Percentiles rank a stretch among this genome's conserved stretches.
These are phyloP conservation scores for Trametes versicolor DNA, from an alignment of 1,284 basidiomycete species.

Conservation along the genomic window DNA sequence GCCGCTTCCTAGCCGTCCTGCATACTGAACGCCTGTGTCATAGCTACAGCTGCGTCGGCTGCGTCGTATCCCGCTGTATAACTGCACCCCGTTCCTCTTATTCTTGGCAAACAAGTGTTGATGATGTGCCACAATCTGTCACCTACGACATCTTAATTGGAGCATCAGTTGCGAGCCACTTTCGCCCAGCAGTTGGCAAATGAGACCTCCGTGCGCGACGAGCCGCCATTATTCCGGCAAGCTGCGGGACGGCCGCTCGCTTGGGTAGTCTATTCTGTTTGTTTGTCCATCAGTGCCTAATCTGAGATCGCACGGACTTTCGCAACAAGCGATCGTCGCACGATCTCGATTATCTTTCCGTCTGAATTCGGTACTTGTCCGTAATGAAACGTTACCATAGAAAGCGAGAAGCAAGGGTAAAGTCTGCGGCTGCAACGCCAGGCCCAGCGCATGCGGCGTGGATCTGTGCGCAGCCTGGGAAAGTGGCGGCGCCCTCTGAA, in stretches of 20 bases:
- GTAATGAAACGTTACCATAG: conserved; percentile 12
- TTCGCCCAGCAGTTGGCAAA: background rate
- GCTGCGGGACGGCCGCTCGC: background rate
- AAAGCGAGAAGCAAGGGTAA: background rate
- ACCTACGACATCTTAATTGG: background rate
- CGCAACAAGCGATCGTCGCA: conserved; percentile 14
- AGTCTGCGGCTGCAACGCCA: background rate
- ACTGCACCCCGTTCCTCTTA: too few species aligned
- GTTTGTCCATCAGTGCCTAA: conserved; percentile 15
- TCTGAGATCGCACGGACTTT: conserved; percentile 7
- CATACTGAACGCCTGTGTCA: background rate
- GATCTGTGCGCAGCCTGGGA: conserved; percentile 16
- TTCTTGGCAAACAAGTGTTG: too few species aligned
- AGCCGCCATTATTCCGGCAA: background rate
- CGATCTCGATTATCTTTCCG: background rate
- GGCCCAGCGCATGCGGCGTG: background rate
- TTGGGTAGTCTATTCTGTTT: conserved; percentile 8
- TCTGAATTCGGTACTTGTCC: too few species aligned
- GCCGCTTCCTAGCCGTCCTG: background rate
- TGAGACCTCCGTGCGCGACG: background rate
- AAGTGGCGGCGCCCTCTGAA: conserved; percentile 6
- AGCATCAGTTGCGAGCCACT: background rate
- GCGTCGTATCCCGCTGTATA: too few species aligned
- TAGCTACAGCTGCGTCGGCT: too few species aligned
- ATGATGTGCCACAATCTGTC: background rate